phyloP scores from a whole-genome alignment of 371 early-diverging fungal species.

The Amoeboaphelidium protococcarum region DNA sequence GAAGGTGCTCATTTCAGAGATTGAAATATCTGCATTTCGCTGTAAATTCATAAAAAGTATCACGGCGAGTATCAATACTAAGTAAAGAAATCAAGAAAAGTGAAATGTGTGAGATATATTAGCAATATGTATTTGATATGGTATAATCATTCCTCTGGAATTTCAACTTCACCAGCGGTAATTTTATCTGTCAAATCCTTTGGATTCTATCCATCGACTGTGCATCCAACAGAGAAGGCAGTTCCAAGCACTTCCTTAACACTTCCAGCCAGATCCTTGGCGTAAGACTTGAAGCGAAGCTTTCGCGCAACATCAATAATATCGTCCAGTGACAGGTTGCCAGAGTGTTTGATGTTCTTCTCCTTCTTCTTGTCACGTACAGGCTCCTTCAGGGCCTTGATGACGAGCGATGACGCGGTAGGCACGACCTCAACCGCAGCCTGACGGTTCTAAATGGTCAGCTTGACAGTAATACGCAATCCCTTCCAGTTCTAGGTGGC shows the following conservation, averaged over 20 bases:
- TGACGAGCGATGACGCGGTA: conserved; percentile 88
- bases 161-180: conserved; percentile 51
- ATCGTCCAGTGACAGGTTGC: conserved; percentile 69
- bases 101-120: too few species aligned
- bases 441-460: conserved; percentile 99
- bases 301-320: conserved; percentile 90
- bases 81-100: too few species aligned
- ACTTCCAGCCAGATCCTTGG: conserved; percentile 65
- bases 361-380: conserved; percentile 99
- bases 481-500: conserved; percentile 97
- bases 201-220: conserved; percentile 73
- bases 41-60: too few species aligned
- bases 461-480: conserved; percentile 88
- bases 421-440: conserved; percentile 93
- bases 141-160: conserved; percentile 33
- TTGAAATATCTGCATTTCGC: too few species aligned
- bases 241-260: conserved; percentile 98
- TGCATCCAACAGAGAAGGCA: conserved; percentile 85
- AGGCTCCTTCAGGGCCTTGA: conserved; percentile 97
- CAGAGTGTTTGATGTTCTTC: conserved; percentile 95
- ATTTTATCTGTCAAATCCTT: conserved; percentile 46
- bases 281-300: conserved; percentile 78
- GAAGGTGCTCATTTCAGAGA: too few species aligned
- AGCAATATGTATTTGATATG: too few species aligned
- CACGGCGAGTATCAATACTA: too few species aligned